Evolutionary conservation across 73 alveolate species (phyloP), one percentile per base, ranked within the genome.

Genomic region (Stentor coeruleus): DNA sequence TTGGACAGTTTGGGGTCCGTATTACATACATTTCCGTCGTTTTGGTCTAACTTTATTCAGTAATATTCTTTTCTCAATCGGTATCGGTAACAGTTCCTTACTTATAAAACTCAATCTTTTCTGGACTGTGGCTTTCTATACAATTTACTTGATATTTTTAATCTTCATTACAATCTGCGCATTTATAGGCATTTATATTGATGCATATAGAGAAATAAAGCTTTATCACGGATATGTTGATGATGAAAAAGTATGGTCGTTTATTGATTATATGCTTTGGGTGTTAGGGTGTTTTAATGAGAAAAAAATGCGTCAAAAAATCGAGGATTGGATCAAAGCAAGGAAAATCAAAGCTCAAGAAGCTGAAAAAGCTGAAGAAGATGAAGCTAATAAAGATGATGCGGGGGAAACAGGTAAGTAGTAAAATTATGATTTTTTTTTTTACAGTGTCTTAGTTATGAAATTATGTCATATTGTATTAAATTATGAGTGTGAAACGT

Each of bases 341-440:
- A 66, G 39, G 41, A 66, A 66, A 66, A 66, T 66, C 40, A 66
- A 66, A 66, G 37, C n/a, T 1, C 49, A 66, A 33, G 79, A 66
- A 66, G 37, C 37, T 31, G 40, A 66, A 2, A 66, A 66, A 66
- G 20, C 6, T 6, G 66, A 49, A 49, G 66, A 49, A 49, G 20
- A 49, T 49, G 66, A n/a, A n/a, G n/a, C n/a, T n/a, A n/a, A n/a
- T n/a, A n/a, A n/a, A n/a, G n/a, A n/a, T n/a, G n/a, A n/a, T n/a
- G n/a, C n/a, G n/a, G n/a, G n/a, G n/a, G n/a, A n/a, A n/a, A n/a
- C n/a, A n/a, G n/a, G n/a, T n/a, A n/a, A n/a, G n/a, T n/a, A n/a
- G n/a, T n/a, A n/a, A n/a, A n/a, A n/a, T n/a, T n/a, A n/a, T n/a
- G n/a, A n/a, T n/a, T n/a, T n/a, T n/a, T n/a, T n/a, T n/a, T n/a